Evolutionary conservation across 768 basidiomycete genomes (phyloP).

Genomic region (Pisolithus tinctorius): DNA sequence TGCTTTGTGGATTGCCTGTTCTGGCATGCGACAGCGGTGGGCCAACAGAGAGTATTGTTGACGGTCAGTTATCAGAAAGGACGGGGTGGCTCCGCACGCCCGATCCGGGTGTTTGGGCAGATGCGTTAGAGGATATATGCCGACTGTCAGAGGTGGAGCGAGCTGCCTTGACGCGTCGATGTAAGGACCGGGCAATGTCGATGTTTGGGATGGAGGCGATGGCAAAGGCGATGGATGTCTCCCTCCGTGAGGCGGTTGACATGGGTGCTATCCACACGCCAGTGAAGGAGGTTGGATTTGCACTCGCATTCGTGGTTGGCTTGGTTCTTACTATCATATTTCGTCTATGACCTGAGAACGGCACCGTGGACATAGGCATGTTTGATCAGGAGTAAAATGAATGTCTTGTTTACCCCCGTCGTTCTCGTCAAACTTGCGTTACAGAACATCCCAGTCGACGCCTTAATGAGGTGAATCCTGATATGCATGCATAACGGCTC

Average conservation of each 20-base stretch:
- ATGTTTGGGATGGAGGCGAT: slow-evolving; percentile 77
- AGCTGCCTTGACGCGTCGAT: slow-evolving; percentile 42
- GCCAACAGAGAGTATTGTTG: slow-evolving; percentile 82
- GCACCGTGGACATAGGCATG: too few relatives aligned
- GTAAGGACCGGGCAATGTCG: slow-evolving; percentile 52
- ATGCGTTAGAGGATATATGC: slow-evolving; percentile 57
- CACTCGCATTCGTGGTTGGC: slow-evolving; percentile 18
- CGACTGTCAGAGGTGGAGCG: slow-evolving; percentile 8
- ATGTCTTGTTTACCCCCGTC: too few relatives aligned
- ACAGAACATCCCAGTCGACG: too few relatives aligned
- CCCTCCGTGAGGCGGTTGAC: slow-evolving; percentile 45
- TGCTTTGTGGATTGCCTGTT: slow-evolving; percentile 87
- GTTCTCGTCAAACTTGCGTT: too few relatives aligned
- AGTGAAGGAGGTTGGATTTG: slow-evolving; percentile 13
- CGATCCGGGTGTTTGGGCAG: slow-evolving; percentile 60
- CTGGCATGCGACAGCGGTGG: slow-evolving; percentile 84
- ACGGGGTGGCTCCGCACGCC: slow-evolving; percentile 80
- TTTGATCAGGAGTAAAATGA: too few relatives aligned
- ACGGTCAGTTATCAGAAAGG: slow-evolving; percentile 30
- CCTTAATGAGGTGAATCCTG: too few relatives aligned
- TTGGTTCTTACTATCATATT: slow-evolving; percentile 16
- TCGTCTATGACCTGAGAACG: slow-evolving; percentile 3
- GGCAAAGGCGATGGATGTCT: slow-evolving; percentile 50
- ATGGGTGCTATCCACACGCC: slow-evolving; percentile 40
- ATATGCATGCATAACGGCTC: too few relatives aligned